Percentiles rank a stretch among this genome's conserved stretches.
Evolutionary conservation across 2,329 filamentous ascomycete genomes (phyloP).

Genomic region (Aspergillus fijiensis): DNA sequence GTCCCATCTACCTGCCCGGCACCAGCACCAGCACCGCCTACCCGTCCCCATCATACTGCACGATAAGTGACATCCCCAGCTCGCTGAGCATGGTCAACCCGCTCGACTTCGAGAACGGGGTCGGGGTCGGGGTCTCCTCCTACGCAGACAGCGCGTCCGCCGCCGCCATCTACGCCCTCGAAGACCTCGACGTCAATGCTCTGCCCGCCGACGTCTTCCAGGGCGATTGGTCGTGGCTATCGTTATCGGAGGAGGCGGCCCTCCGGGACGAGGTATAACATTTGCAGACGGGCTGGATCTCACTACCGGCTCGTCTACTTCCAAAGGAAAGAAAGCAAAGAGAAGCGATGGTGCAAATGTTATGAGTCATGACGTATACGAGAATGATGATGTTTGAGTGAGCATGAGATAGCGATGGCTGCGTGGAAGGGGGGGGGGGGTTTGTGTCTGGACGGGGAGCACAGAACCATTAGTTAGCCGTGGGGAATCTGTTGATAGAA

Average conservation of each 20-base stretch:
- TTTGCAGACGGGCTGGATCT: background rate
- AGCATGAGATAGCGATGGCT: too few relatives aligned
- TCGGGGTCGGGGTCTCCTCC: background rate
- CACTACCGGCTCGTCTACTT: background rate
- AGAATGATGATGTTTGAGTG: background rate
- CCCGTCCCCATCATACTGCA: conserved; percentile 8
- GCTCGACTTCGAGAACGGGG: background rate
- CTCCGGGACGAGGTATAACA: conserved; percentile 1
- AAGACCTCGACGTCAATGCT: conserved; percentile 6
- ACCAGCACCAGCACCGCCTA: background rate
- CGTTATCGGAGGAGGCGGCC: conserved; percentile 10
- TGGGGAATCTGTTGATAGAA: too few relatives aligned
- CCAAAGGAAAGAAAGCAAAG: too few relatives aligned
- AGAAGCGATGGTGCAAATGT: background rate
- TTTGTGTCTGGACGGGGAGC: background rate
- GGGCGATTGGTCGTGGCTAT: conserved; percentile 12
- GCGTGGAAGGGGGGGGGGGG: too few relatives aligned
- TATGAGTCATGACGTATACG: background rate
- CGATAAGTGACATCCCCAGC: conserved; percentile 8
- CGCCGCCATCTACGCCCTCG: conserved; percentile 3
- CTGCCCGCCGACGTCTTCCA: conserved; percentile 9
- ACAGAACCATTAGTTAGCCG: background rate
- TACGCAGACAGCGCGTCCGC: background rate
- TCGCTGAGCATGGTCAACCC: conserved; percentile 13
- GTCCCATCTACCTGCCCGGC: conserved; percentile 6